phyloP scores from a whole-genome alignment of 139 green algal genomes.

The Pleodorina starrii region DNA sequence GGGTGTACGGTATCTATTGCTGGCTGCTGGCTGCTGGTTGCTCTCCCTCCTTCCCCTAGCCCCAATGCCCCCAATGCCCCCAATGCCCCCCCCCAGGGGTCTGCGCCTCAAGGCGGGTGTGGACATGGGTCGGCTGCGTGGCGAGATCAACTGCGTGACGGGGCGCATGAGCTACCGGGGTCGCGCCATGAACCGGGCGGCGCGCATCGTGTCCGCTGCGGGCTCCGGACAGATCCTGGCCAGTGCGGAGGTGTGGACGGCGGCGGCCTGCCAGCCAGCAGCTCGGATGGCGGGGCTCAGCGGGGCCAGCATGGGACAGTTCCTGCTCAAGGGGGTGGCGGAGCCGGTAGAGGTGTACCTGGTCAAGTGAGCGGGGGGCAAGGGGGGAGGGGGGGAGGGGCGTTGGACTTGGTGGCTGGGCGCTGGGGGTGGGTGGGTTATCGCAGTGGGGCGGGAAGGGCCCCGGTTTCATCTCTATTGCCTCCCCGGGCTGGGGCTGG shows the following conservation, averaged over 20 bases:
- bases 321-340: constrained; percentile 53
- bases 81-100: constrained; percentile 37
- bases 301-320: constrained; percentile 43
- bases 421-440: background rate
- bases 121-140: constrained; percentile 49
- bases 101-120: constrained; percentile 58
- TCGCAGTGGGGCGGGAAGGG: background rate
- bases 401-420: background rate
- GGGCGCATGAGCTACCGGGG: constrained; percentile 48
- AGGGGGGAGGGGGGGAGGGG: background rate
- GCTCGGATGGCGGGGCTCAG: background rate
- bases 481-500: too few species aligned
- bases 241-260: background rate
- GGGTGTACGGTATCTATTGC: too few species aligned
- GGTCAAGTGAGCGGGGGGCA: constrained; percentile 25
- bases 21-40: too few species aligned
- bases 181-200: constrained; percentile 67
- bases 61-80: too few species aligned
- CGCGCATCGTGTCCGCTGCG: constrained; percentile 58
- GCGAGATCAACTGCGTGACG: constrained; percentile 59
- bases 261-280: background rate
- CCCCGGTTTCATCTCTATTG: too few species aligned
- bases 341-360: constrained; percentile 47
- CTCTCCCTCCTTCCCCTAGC: too few species aligned
- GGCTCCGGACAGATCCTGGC: constrained; percentile 64